Evolutionary conservation across 2,329 filamentous ascomycete genomes (phyloP).

Genomic region (Neocucurbitaria cava): DNA sequence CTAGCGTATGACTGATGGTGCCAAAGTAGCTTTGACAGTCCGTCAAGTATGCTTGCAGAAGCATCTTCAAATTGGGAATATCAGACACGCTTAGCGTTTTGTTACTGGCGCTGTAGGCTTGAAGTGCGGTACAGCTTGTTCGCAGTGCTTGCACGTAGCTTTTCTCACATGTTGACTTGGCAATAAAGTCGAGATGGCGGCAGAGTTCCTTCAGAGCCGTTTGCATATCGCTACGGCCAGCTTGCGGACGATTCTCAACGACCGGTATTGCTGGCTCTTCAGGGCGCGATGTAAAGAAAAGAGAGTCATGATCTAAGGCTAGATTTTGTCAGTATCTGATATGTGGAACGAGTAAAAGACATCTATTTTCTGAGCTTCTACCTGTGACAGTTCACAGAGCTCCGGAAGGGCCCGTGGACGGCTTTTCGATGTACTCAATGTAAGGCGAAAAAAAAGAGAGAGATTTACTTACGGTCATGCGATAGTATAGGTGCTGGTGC

Average conservation of each 20-base stretch:
- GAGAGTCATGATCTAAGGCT: neutral
- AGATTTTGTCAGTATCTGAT: no score
- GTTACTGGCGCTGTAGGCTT: neutral
- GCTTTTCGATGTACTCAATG: neutral
- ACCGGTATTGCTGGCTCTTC: constrained; percentile 4
- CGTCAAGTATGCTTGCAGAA: constrained; percentile 14
- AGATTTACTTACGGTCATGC: neutral
- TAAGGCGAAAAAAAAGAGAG: neutral
- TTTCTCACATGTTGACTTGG: constrained; percentile 24
- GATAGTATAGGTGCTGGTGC: neutral
- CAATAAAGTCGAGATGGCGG: constrained; percentile 7
- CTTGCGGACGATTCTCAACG: neutral
- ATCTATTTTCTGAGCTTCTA: no score
- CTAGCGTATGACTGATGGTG: constrained; percentile 5
- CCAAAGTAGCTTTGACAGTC: constrained; percentile 21
- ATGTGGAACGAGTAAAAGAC: no score
- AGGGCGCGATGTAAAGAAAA: neutral
- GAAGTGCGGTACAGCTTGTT: constrained; percentile 25
- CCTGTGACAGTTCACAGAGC: no score
- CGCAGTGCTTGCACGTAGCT: constrained; percentile 27
- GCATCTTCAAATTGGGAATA: neutral
- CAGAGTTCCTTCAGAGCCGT: constrained; percentile 22
- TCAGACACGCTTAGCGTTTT: neutral
- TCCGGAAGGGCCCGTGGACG: neutral
- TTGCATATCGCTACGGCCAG: neutral